Evolutionary conservation across 495 filamentous ascomycete genomes (phyloP).

Genomic region (Podospora pseudopauciseta): DNA sequence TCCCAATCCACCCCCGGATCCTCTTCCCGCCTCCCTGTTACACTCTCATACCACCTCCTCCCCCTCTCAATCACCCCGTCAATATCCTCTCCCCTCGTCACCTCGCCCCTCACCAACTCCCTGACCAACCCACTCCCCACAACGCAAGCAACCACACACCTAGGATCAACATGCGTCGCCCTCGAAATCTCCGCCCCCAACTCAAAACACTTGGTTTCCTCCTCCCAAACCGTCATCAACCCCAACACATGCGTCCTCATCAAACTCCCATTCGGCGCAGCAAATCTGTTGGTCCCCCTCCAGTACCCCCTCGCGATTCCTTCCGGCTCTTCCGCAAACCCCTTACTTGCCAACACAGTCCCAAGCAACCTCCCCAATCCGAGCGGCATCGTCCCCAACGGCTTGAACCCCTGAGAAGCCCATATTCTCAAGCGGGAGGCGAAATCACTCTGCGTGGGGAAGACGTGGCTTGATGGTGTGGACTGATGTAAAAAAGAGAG

Average conservation of each 20-base stretch:
- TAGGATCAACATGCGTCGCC: slow-evolving; percentile 45
- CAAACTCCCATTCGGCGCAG: slow-evolving; percentile 47
- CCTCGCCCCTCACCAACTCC: slow-evolving; percentile 41
- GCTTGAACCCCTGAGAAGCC: slow-evolving; percentile 39
- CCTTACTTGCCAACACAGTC: slow-evolving; percentile 28
- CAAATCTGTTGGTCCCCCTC: slow-evolving; percentile 28
- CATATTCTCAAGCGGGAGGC: slow-evolving; percentile 41
- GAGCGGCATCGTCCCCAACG: slow-evolving; percentile 40
- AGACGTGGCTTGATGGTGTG: neutral
- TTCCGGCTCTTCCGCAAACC: slow-evolving; percentile 33
- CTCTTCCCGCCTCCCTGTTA: neutral
- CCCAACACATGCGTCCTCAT: slow-evolving; percentile 49
- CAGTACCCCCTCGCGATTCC: slow-evolving; percentile 34
- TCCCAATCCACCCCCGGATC: slow-evolving; percentile 29
- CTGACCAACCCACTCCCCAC: slow-evolving; percentile 41
- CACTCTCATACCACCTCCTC: slow-evolving; percentile 23
- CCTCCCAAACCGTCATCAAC: slow-evolving; percentile 33
- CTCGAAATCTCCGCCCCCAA: slow-evolving; percentile 27
- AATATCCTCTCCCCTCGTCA: slow-evolving; percentile 33
- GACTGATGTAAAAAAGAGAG: slow-evolving; percentile 42
- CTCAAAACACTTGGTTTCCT: slow-evolving; percentile 34
- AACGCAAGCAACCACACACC: slow-evolving; percentile 45
- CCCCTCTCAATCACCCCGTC: slow-evolving; percentile 29
- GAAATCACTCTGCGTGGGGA: slow-evolving; percentile 31
- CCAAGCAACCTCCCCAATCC: slow-evolving; percentile 42